These are phyloP conservation scores for Curvularia eragrostidis DNA, from an alignment of 2,329 filamentous ascomycete genomes.

Conservation along the genomic window DNA sequence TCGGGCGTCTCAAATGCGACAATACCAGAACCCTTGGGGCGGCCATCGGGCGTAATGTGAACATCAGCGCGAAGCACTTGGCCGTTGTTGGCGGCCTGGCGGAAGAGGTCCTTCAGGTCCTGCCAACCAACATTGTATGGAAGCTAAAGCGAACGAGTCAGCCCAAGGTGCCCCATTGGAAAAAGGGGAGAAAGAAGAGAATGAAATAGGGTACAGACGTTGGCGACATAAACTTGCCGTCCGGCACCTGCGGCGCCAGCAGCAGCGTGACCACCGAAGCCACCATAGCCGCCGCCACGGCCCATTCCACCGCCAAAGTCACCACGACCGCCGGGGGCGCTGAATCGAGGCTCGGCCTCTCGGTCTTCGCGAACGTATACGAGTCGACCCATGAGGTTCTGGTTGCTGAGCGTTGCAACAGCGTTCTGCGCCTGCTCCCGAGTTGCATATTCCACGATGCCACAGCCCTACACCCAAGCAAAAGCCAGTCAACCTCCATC, in stretches of 20 bases:
- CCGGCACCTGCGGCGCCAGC: constrained; percentile 65
- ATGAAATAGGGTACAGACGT: constrained; percentile 74
- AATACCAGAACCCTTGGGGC: constrained; percentile 95
- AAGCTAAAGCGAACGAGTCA: constrained; percentile 66
- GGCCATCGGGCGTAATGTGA: constrained; percentile 86
- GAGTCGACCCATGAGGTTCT: constrained; percentile 97
- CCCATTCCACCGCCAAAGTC: constrained; percentile 52
- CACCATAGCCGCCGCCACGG: constrained; percentile 55
- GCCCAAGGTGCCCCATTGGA: constrained; percentile 38
- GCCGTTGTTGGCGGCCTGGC: constrained; percentile 69
- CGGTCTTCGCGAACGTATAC: constrained; percentile 99
- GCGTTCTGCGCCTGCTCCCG: constrained; percentile 98
- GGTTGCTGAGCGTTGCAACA: constrained; percentile 97
- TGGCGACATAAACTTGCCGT: constrained; percentile 95
- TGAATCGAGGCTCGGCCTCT: constrained; percentile 96
- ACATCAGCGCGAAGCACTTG: constrained; percentile 91
- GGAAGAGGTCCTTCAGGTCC: constrained; percentile 97
- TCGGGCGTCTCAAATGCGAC: constrained; percentile 95
- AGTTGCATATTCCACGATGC: constrained; percentile 99
- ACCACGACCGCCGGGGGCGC: constrained; percentile 66
- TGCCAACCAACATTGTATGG: constrained; percentile 99
- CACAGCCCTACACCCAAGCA: constrained; percentile 98
- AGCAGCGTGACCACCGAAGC: constrained; percentile 55
- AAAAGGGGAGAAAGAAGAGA: constrained; percentile 16
- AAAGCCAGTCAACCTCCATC: constrained; percentile 99